These are phyloP conservation scores for Chrysoporthe austroafricana DNA, from an alignment of 2,329 filamentous ascomycete genomes.

Conservation along the genomic window DNA sequence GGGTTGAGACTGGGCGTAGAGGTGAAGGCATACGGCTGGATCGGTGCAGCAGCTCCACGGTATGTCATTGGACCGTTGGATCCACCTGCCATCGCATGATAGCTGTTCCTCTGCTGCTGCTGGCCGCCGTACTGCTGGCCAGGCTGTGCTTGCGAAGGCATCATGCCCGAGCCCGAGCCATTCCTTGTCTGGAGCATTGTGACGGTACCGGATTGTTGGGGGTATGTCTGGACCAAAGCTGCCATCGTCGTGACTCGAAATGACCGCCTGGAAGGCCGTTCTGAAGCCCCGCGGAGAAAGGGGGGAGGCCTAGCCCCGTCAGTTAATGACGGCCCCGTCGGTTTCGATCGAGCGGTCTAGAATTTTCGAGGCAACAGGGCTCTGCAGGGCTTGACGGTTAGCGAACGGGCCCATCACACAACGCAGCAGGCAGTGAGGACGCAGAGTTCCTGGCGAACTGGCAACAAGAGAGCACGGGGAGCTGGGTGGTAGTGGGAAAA, in stretches of 20 bases:
- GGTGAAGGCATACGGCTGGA: conserved; percentile 79
- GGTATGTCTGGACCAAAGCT: conserved; percentile 80
- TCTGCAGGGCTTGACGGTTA: not conserved
- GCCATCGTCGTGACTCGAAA: conserved; percentile 64
- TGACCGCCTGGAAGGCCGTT: conserved; percentile 33
- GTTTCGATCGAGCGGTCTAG: not conserved
- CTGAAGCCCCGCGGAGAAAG: conserved; percentile 16
- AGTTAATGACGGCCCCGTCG: conserved; percentile 6
- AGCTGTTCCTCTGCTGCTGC: conserved; percentile 53
- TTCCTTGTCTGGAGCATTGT: conserved; percentile 78
- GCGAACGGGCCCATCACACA: not conserved
- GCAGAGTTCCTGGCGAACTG: not conserved
- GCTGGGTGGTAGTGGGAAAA: conserved; percentile 6
- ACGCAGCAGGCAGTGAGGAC: not conserved
- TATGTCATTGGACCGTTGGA: conserved; percentile 51
- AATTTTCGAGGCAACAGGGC: not conserved
- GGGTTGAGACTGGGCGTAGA: conserved; percentile 68
- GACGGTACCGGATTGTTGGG: conserved; percentile 73
- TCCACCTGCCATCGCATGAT: conserved; percentile 55
- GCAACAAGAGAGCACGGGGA: not conserved
- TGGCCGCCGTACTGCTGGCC: conserved; percentile 53
- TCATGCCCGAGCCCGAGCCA: conserved; percentile 64
- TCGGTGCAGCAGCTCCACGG: conserved; percentile 60
- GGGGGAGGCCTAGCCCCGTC: conserved; percentile 25
- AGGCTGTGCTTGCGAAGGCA: conserved; percentile 56